A percentile compares a stretch with the other conserved stretches of the same genome.
Conservation (phyloP, 2,329 filamentous ascomycete species). For the Waltergamsia citrina region DNA sequence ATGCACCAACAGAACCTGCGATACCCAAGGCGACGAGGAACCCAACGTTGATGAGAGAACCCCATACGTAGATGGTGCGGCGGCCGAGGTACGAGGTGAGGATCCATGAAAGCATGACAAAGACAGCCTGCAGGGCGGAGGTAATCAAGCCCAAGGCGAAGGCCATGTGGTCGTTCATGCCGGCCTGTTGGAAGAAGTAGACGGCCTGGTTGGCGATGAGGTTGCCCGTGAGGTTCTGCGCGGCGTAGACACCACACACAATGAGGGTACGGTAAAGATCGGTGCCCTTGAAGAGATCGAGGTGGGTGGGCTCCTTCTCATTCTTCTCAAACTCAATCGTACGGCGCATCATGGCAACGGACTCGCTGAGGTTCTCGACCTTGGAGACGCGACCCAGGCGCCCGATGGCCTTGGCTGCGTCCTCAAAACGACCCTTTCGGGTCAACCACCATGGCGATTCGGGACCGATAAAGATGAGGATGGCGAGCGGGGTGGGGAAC, state of each 20-base stretch:
- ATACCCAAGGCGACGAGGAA: slow-evolving; percentile 51
- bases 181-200: slow-evolving; percentile 53
- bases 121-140: slow-evolving; percentile 50
- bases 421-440: slow-evolving; percentile 31
- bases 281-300: slow-evolving; percentile 44
- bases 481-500: slow-evolving; percentile 32
- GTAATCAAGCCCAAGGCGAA: slow-evolving; percentile 57
- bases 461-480: slow-evolving; percentile 31
- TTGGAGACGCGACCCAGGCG: slow-evolving; percentile 29
- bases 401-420: slow-evolving; percentile 30
- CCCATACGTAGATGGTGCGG: slow-evolving; percentile 55
- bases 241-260: slow-evolving; percentile 45
- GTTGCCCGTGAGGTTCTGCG: slow-evolving; percentile 52
- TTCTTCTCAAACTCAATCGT: slow-evolving; percentile 41
- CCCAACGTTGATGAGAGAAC: slow-evolving; percentile 39
- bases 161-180: slow-evolving; percentile 41
- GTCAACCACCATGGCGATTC: slow-evolving; percentile 46
- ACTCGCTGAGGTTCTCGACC: slow-evolving; percentile 16
- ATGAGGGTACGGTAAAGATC: slow-evolving; percentile 45
- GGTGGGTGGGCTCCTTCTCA: slow-evolving; percentile 29
- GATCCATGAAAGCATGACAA: slow-evolving; percentile 59
- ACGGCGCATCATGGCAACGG: slow-evolving; percentile 52
- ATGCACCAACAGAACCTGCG: slow-evolving; percentile 38
- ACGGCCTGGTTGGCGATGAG: slow-evolving; percentile 52
- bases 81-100: slow-evolving; percentile 55